phyloP scores from a whole-genome alignment of 106 monocot species.

The Acorus calamus region DNA sequence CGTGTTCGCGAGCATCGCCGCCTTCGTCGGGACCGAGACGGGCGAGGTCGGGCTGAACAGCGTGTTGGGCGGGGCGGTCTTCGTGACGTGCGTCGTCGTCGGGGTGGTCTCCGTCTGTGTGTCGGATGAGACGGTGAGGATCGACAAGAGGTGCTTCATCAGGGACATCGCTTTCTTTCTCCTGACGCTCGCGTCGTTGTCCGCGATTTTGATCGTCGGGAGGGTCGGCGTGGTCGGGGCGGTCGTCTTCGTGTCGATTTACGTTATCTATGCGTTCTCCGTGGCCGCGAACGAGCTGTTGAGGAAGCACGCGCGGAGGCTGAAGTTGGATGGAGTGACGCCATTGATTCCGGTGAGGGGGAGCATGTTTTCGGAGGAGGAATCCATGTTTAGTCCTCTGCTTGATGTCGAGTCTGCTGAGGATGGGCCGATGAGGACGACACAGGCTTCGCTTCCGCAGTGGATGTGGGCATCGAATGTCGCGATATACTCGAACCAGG shows the following conservation, averaged over 20 bases:
- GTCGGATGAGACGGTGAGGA: constrained; percentile 58
- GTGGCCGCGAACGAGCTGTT: constrained; percentile 77
- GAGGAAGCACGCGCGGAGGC: constrained; percentile 58
- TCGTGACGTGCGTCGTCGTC: constrained; percentile 78
- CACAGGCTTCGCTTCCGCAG: constrained; percentile 53
- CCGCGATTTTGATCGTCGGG: constrained; percentile 55
- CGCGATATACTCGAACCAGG: constrained; percentile 77
- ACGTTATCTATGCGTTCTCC: constrained; percentile 62
- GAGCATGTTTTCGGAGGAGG: constrained; percentile 69
- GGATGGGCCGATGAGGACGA: constrained; percentile 21
- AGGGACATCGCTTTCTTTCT: constrained; percentile 80
- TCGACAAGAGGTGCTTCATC: constrained; percentile 76
- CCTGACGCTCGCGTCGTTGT: constrained; percentile 43
- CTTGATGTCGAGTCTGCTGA: constrained; percentile 35
- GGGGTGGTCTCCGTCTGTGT: constrained; percentile 60
- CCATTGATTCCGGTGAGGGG: constrained; percentile 84
- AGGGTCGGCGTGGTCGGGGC: constrained; percentile 64
- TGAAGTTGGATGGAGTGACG: constrained; percentile 67
- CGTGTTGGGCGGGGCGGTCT: constrained; percentile 87
- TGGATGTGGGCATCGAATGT: constrained; percentile 98
- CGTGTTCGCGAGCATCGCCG: constrained; percentile 86
- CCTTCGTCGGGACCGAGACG: constrained; percentile 61
- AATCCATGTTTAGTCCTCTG: constrained; percentile 52
- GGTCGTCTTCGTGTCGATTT: constrained; percentile 67
- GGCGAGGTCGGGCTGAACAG: constrained; percentile 90